Evolutionary conservation across 2,329 filamentous ascomycete species (phyloP), one percentile per base, ranked within the genome.

Genomic region (Fusarium heterosporum): DNA sequence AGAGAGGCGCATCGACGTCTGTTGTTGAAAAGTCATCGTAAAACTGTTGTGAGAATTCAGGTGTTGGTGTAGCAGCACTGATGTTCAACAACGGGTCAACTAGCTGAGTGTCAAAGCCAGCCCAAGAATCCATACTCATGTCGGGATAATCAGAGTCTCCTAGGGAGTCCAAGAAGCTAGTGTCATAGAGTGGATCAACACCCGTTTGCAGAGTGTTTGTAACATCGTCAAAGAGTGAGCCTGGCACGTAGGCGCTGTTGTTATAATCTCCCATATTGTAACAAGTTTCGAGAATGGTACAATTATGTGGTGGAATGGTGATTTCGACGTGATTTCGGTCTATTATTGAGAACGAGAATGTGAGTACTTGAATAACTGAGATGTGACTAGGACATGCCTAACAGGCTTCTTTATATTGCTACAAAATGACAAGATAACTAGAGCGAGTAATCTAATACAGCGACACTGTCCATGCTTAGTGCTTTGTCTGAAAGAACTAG

Each of bases 401-500:
- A 39, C 11, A 29, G 9, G 16, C 22, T 28, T 42, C 29, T 49
- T 63, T 55, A 65, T 66, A 65, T 65, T 61, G 49, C 56, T 65
- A 64, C 26, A 26, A 38, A 26, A 50, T 34, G 49, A 32, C 17
- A 13, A 13, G 26, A 34, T 17, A 28, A 13, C n/a, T 12, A 30
- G 36, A 32, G 19, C 29, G 11, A 10, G 12, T 7, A 25, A 4
- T 19, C 13, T 17, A 19, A 40, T 49, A 50, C 43, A 48, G 45
- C 53, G 25, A 61, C 41, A 63, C 55, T 69, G 56, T 69, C 34
- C 25, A 41, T 12, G 25, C 29, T 17, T 14, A 45, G 13, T 45
- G 61, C 66, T 68, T 68, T 68, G 66, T 68, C 46, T 42, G 25
- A 19, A 55, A 25, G 28, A 58, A 32, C 40, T 8, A 43, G 30